These are phyloP conservation scores for Pythium myriotylum DNA, from an alignment of 352 stramenopile genomes.

Conservation along the genomic window DNA sequence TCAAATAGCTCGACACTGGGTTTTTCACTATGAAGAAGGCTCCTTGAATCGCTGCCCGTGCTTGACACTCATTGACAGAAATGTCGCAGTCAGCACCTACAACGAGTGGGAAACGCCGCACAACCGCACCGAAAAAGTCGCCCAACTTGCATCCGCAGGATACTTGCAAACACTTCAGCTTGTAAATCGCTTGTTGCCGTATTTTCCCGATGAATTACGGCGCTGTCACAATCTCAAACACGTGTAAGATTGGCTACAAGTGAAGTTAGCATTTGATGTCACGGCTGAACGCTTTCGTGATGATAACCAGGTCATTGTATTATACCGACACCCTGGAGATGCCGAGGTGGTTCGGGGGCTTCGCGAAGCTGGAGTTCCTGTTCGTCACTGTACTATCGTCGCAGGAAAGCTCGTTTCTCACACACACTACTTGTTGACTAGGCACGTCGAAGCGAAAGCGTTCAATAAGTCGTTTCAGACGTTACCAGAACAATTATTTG, in stretches of 20 bases:
- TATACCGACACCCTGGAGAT: conserved; percentile 32
- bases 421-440: no score
- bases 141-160: conserved; percentile 30
- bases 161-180: conserved; percentile 38
- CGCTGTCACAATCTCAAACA: conserved; percentile 38
- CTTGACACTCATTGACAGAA: conserved; percentile 29
- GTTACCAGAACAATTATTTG: conserved; percentile 32
- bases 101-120: conserved; percentile 27
- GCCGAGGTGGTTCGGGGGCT: conserved; percentile 31
- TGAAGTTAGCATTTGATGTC: background rate
- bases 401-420: no score
- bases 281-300: background rate
- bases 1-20: conserved; percentile 14
- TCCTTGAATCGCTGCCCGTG: conserved; percentile 37
- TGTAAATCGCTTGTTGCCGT: conserved; percentile 35
- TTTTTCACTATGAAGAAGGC: conserved; percentile 1
- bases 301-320: conserved; percentile 30
- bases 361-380: conserved; percentile 39
- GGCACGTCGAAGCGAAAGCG: conserved; percentile 36
- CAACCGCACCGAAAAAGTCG: conserved; percentile 26
- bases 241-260: conserved; percentile 30
- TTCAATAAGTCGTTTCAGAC: conserved; percentile 8
- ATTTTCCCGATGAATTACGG: conserved; percentile 23
- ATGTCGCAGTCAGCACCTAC: conserved; percentile 21
- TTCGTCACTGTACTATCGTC: conserved; percentile 16